A percentile compares a stretch with the other conserved stretches of the same genome.
phyloP scores from a whole-genome alignment of 441 rosid genomes.

The Syzygium syzygioides region DNA sequence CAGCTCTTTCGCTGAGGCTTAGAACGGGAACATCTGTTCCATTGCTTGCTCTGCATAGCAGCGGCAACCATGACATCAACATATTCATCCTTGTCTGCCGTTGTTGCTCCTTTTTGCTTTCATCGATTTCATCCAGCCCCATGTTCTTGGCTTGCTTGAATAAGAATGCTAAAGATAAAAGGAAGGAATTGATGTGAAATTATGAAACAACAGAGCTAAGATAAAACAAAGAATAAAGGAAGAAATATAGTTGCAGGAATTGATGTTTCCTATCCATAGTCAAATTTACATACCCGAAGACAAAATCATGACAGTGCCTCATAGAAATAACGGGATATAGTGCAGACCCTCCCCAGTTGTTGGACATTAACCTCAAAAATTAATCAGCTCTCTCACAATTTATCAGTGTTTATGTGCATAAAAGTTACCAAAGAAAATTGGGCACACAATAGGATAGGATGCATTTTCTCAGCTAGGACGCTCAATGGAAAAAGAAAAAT shows the following conservation, averaged over 20 bases:
- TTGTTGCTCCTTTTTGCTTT: constrained; percentile 25
- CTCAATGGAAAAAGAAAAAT: background rate
- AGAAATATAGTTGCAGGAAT: background rate
- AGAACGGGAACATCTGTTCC: constrained; percentile 66
- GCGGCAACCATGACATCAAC: constrained; percentile 66
- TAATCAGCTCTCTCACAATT: background rate
- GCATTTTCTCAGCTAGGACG: background rate
- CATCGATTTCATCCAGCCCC: constrained; percentile 25
- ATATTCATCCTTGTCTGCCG: constrained; percentile 47
- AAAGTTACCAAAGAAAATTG: background rate
- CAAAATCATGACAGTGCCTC: background rate
- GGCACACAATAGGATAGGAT: background rate
- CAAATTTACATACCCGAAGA: background rate
- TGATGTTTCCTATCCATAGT: background rate
- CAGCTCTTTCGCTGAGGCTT: constrained; percentile 33
- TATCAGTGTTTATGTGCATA: background rate
- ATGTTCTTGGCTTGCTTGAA: constrained; percentile 56
- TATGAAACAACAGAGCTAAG: background rate
- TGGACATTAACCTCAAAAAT: background rate
- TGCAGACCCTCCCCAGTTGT: background rate
- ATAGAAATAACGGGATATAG: background rate
- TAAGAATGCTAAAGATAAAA: constrained; percentile 45
- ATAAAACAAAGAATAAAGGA: background rate
- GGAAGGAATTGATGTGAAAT: background rate
- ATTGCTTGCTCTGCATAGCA: constrained; percentile 63